Base-by-base conservation (phyloP, 257 asterid genomes). In the Solanum lycopersicoides region DNA sequence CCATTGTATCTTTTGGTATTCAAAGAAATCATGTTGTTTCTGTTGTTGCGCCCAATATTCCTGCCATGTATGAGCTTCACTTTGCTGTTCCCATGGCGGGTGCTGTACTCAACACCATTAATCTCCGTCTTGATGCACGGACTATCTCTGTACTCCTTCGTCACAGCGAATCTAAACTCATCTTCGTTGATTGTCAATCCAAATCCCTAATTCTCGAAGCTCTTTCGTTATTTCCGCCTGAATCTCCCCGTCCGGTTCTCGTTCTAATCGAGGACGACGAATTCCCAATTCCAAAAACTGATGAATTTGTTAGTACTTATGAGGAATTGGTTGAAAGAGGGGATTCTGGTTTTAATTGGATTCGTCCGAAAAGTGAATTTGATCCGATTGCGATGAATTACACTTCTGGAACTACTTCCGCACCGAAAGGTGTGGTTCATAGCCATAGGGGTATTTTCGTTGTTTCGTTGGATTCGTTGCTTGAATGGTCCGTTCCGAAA, bases 321-420 rank as follows among this genome's bases (percentile, higher is more conserved):
- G 93, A 93, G 89, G 79, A 45, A 21, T 65, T 94, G 91, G 42
- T 93, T 6, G 18, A 37, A 25, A 90, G 66, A 4, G 98, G 97
- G 1, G 93, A 93, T 88, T 86, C 89, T 44, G 53, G 80, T 7
- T 96, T 96, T 90, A 77, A 89, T 41, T 96, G 98, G 98, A 16
- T 94, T 18, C 91, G 91, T 0, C 98, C 98, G 6, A 74, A 23
- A 7, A 91, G 88, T 9, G 98, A 96, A 74, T 93, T 71, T 34
- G 95, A 90, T 15, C 98, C 98, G 5, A 23, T 96, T 56, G 82
- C 91, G 0, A 69, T 95, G 71, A 96, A 94, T 86, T 96, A 96
- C 90, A 96, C 98, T 35, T 96, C 98, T 12, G 98, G 98, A 9
- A 96, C 98, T 21, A 96, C 98, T 8, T 94, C 98, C 3, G 84